phyloP scores from a whole-genome alignment of 164 flowering plant genomes.

The Platanus orientalis region DNA sequence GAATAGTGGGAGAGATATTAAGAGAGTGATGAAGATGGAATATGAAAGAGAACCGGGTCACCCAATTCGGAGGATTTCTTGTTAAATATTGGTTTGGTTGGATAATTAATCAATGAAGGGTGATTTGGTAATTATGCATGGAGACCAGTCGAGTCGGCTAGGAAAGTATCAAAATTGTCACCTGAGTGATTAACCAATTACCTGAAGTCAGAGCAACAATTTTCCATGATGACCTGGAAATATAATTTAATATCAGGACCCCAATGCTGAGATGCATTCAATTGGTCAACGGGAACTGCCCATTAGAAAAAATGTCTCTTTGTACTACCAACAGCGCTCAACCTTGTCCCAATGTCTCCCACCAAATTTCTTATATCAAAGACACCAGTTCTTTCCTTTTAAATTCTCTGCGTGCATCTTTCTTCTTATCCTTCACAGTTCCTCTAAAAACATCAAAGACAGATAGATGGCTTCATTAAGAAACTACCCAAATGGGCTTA shows the following conservation, averaged over 20 bases:
- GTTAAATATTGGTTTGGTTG: too few relatives aligned
- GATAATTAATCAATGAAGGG: too few relatives aligned
- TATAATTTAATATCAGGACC: background rate
- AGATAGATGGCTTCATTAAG: slow-evolving; percentile 29
- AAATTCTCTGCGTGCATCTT: background rate
- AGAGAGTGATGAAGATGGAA: too few relatives aligned
- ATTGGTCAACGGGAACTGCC: slow-evolving; percentile 12
- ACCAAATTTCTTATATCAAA: background rate
- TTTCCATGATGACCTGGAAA: too few relatives aligned
- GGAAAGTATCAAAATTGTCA: too few relatives aligned
- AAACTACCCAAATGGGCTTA: slow-evolving; percentile 14
- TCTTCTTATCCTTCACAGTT: background rate
- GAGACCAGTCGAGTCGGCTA: too few relatives aligned
- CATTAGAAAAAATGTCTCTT: slow-evolving; percentile 29
- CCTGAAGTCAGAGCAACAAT: too few relatives aligned
- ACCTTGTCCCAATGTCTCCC: slow-evolving; percentile 14
- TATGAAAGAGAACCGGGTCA: too few relatives aligned
- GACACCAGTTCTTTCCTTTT: background rate
- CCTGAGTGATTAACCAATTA: too few relatives aligned
- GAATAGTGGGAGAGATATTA: too few relatives aligned
- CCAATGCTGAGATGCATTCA: slow-evolving; percentile 6
- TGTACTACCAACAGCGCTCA: slow-evolving; percentile 15
- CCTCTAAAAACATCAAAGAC: background rate
- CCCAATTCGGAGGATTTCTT: too few relatives aligned
- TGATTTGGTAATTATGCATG: too few relatives aligned